Evolutionary conservation across 257 asterid genomes (phyloP).

Genomic region (Solanum gandarillasii): DNA sequence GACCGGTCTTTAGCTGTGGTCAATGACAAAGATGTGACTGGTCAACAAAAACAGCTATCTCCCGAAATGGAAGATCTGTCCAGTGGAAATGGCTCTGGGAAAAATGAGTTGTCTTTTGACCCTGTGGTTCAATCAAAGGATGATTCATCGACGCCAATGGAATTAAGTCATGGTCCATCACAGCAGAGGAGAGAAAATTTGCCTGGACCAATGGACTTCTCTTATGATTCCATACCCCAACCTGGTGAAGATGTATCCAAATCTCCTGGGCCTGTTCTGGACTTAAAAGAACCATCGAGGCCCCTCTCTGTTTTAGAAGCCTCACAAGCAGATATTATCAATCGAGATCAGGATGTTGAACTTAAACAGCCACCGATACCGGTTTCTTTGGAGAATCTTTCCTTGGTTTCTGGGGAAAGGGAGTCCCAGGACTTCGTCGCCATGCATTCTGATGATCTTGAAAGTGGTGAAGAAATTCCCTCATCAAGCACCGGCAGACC

Average conservation of each 20-base stretch:
- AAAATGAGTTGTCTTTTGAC: not conserved
- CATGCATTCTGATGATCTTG: conserved; percentile 19
- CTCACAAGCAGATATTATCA: conserved; percentile 10
- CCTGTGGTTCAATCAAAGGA: not conserved
- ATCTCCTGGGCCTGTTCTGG: conserved; percentile 17
- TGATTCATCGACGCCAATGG: not conserved
- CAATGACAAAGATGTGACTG: conserved; percentile 2
- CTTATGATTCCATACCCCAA: conserved; percentile 1
- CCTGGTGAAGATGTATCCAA: conserved; percentile 18
- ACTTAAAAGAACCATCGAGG: conserved; percentile 22
- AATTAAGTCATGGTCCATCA: conserved; percentile 4
- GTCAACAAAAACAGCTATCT: conserved; percentile 1
- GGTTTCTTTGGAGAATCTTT: conserved; percentile 18
- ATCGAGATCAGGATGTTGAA: conserved; percentile 15
- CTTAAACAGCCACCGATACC: conserved; percentile 7
- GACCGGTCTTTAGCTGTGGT: conserved; percentile 3
- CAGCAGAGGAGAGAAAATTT: conserved; percentile 16
- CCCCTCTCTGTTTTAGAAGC: conserved; percentile 20
- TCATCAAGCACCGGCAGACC: conserved; percentile 7
- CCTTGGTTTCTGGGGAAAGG: conserved; percentile 22
- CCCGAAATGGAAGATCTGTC: conserved; percentile 2
- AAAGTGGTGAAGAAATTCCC: conserved; percentile 9
- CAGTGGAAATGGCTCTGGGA: conserved; percentile 17
- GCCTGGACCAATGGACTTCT: not conserved
- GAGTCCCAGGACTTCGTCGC: conserved; percentile 14